These are phyloP conservation scores for Melocanna baccifera DNA, from an alignment of 176 grass and related monocot genomes.

Conservation along the genomic window DNA sequence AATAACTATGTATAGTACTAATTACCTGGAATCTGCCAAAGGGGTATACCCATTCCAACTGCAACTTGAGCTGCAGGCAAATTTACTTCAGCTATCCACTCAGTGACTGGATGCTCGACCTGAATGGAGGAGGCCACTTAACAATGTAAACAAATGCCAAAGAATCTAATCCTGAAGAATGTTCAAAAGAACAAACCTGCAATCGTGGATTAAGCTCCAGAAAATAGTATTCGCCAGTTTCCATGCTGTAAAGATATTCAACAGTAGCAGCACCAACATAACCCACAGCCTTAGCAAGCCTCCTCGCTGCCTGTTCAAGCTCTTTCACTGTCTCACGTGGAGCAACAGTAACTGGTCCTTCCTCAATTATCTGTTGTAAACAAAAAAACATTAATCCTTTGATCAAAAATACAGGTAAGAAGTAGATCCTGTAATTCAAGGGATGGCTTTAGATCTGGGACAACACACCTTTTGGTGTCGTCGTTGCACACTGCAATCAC, in stretches of 20 bases:
- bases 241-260: constrained; percentile 99
- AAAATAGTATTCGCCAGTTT: constrained; percentile 98
- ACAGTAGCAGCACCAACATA: constrained; percentile 98
- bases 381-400: background rate
- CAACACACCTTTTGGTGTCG: constrained; percentile 81
- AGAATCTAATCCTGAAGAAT: constrained; percentile 15
- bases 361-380: constrained; percentile 84
- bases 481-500: constrained; percentile 98
- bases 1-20: background rate
- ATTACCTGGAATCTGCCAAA: constrained; percentile 96
- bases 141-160: constrained; percentile 4
- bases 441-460: constrained; percentile 3
- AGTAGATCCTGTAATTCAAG: constrained; percentile 6
- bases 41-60: constrained; percentile 95
- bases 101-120: constrained; percentile 98
- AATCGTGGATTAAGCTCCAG: constrained; percentile 93
- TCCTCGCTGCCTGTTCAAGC: constrained; percentile 92
- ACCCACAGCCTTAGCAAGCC: constrained; percentile 90
- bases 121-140: constrained; percentile 22
- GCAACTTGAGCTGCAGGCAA: constrained; percentile 97
- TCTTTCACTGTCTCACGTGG: constrained; percentile 74
- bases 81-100: constrained; percentile 98
- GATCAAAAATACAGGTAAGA: background rate
- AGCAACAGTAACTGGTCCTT: constrained; percentile 93
- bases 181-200: constrained; percentile 47